Conservation (phyloP, 1,284 basidiomycete species). For the Hypsizygus ulmarius region DNA sequence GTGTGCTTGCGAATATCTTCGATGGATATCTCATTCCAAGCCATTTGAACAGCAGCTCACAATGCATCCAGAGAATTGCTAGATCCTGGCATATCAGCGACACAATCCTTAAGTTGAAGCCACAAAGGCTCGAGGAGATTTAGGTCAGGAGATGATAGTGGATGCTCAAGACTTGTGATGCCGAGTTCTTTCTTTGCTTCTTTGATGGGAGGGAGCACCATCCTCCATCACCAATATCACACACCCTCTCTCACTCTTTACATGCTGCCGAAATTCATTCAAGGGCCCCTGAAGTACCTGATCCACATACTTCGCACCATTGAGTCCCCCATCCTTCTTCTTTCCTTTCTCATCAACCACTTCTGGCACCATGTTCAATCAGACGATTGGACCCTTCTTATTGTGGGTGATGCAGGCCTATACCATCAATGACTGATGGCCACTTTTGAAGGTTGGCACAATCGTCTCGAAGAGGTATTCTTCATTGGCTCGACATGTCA, state of each 20-base stretch:
- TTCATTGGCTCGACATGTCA: not conserved
- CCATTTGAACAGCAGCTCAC: conserved; percentile 15
- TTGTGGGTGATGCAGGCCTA: not conserved
- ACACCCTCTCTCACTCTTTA: not conserved
- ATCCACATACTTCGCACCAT: not conserved
- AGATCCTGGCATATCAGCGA: conserved; percentile 8
- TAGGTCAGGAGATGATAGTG: conserved; percentile 19
- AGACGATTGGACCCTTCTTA: not conserved
- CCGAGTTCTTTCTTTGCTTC: not conserved
- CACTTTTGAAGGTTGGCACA: not conserved
- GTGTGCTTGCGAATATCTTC: conserved; percentile 23
- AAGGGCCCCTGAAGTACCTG: not conserved
- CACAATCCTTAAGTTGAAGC: conserved; percentile 23
- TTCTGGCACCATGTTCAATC: too few relatives aligned
- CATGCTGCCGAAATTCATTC: not conserved
- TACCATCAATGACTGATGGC: not conserved
- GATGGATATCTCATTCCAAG: conserved; percentile 22
- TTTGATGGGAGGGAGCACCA: not conserved
- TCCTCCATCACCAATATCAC: not conserved
- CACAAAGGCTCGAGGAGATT: conserved; percentile 24
- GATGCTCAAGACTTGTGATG: conserved; percentile 16
- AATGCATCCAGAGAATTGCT: conserved; percentile 20
- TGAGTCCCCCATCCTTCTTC: not conserved
- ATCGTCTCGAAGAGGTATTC: not conserved
- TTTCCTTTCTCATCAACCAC: not conserved